phyloP scores from a whole-genome alignment of 108 stramenopile species.

The Schizochytrium sp. region DNA sequence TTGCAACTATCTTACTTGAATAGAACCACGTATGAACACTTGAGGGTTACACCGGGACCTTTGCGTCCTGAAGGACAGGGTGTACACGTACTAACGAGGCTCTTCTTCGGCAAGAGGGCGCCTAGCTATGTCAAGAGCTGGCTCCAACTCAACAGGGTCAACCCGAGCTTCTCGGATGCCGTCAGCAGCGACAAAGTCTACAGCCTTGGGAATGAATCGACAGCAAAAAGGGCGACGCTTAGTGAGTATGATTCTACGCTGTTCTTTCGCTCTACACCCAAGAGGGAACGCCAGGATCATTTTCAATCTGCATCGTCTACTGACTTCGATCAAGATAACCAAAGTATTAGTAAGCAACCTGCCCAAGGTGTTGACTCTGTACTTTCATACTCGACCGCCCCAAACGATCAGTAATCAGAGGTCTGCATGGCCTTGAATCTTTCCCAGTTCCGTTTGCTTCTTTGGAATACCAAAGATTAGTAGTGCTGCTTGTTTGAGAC shows the following conservation, averaged over 20 bases:
- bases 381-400: background rate
- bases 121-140: conserved; percentile 4
- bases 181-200: conserved; percentile 10
- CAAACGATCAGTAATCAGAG: background rate
- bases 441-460: background rate
- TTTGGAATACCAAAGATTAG: too few species aligned
- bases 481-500: too few species aligned
- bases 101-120: background rate
- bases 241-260: background rate
- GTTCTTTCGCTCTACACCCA: background rate
- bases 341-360: background rate
- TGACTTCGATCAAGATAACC: background rate
- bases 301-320: background rate
- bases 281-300: background rate
- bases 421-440: background rate
- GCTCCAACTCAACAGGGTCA: conserved; percentile 31
- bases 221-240: background rate
- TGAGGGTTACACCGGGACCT: conserved; percentile 68
- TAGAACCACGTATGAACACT: conserved; percentile 64
- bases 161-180: background rate
- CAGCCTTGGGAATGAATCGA: background rate
- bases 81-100: background rate
- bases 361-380: background rate
- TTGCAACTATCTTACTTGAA: conserved; percentile 39
- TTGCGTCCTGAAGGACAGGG: conserved; percentile 14